phyloP scores from a whole-genome alignment of 2,329 filamentous ascomycete genomes.

The Aspergillus floridensis region DNA sequence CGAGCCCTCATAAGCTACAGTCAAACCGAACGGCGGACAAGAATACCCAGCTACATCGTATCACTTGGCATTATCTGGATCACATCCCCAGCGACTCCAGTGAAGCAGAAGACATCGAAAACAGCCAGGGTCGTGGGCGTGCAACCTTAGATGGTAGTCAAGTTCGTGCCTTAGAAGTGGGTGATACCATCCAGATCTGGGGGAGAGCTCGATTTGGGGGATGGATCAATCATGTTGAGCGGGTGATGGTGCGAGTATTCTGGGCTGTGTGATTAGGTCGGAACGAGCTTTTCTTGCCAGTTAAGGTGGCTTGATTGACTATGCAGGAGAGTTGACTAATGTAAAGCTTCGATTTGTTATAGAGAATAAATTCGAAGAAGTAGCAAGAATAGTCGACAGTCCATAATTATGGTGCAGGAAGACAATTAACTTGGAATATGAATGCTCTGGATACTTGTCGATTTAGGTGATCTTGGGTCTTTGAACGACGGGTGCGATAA shows the following conservation, averaged over 20 bases:
- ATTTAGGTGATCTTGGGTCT: too few relatives aligned
- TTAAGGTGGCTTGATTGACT: neutral
- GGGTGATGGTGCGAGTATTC: conserved; percentile 33
- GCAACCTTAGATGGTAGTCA: conserved; percentile 35
- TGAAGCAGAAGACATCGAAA: conserved; percentile 33
- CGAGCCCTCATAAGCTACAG: conserved; percentile 31
- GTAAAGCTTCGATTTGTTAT: too few relatives aligned
- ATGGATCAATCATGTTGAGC: conserved; percentile 37
- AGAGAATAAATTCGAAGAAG: too few relatives aligned
- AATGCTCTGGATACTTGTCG: too few relatives aligned
- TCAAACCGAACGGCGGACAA: conserved; percentile 26
- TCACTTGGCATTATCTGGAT: conserved; percentile 39
- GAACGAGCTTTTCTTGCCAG: neutral
- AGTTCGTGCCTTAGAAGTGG: conserved; percentile 35
- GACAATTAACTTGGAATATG: too few relatives aligned
- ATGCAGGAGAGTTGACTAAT: neutral
- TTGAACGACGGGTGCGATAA: too few relatives aligned
- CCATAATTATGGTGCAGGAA: too few relatives aligned
- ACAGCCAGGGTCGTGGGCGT: conserved; percentile 31
- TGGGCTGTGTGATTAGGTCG: conserved; percentile 33
- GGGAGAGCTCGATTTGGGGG: conserved; percentile 37
- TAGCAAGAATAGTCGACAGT: too few relatives aligned
- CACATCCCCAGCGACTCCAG: conserved; percentile 28
- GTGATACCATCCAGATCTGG: conserved; percentile 40
- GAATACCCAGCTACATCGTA: conserved; percentile 23